A percentile compares a stretch with the other conserved stretches of the same genome.
phyloP scores from a whole-genome alignment of 345 rosid genomes.

The Dipteronia dyeriana region DNA sequence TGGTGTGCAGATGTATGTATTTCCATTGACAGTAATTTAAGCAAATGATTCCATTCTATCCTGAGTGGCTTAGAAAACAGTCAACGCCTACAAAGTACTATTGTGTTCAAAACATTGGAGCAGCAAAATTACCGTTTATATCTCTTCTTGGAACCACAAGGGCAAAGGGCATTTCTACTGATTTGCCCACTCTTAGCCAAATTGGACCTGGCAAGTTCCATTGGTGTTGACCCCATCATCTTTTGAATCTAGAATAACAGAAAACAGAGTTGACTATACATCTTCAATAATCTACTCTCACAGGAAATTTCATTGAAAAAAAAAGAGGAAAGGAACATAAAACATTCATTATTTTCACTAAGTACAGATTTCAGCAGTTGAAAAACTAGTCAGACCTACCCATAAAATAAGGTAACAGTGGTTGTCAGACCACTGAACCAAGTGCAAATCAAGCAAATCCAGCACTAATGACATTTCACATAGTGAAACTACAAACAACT shows the following conservation, averaged over 20 bases:
- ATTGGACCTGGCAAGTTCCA: constrained; percentile 82
- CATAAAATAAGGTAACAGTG: neutral
- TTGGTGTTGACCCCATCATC: constrained; percentile 83
- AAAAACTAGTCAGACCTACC: neutral
- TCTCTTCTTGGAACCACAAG: constrained; percentile 96
- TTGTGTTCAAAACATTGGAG: neutral
- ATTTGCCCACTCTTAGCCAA: constrained; percentile 89
- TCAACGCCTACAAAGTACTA: neutral
- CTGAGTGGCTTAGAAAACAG: neutral
- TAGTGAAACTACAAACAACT: neutral
- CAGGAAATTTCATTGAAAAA: neutral
- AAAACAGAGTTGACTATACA: constrained; percentile 7
- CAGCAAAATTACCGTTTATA: constrained; percentile 65
- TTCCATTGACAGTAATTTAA: neutral
- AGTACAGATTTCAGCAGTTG: neutral
- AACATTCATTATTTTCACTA: neutral
- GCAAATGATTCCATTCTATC: neutral
- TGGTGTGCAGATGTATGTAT: neutral
- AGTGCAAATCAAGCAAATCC: neutral
- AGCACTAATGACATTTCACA: neutral
- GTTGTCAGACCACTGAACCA: neutral
- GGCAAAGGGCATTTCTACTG: constrained; percentile 91
- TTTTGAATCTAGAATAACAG: constrained; percentile 65
- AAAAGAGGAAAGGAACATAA: neutral
- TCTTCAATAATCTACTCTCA: neutral